phyloP scores from a whole-genome alignment of 495 filamentous ascomycete species.

The Cercophora sp. region DNA sequence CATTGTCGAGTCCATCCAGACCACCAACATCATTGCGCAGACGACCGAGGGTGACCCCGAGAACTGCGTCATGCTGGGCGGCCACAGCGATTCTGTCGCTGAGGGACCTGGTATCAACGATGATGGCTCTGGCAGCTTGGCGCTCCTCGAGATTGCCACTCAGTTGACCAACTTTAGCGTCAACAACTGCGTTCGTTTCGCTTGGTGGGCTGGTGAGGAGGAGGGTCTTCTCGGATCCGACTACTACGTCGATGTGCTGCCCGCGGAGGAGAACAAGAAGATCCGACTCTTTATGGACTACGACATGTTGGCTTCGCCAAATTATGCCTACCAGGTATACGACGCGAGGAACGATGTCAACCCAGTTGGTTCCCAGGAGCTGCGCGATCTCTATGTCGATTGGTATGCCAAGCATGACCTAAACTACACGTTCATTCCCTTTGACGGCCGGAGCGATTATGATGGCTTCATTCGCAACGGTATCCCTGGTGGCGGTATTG shows the following conservation, averaged over 20 bases:
- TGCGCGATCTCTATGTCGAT: conserved; percentile 48
- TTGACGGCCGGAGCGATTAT: conserved; percentile 56
- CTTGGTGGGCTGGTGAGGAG: conserved; percentile 57
- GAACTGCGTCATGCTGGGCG: conserved; percentile 56
- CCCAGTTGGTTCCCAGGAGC: conserved; percentile 45
- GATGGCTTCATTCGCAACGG: conserved; percentile 51
- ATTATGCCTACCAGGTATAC: conserved; percentile 54
- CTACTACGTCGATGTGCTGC: conserved; percentile 49
- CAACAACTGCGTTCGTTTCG: conserved; percentile 55
- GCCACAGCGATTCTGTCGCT: conserved; percentile 51
- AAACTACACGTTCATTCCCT: conserved; percentile 51
- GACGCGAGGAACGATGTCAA: conserved; percentile 42
- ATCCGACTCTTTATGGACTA: conserved; percentile 59
- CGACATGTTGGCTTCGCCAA: conserved; percentile 56
- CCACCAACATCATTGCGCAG: conserved; percentile 53
- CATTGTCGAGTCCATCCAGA: conserved; percentile 40
- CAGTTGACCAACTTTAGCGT: conserved; percentile 46
- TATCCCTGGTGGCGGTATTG: conserved; percentile 54
- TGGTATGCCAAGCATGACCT: conserved; percentile 46
- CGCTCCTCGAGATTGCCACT: conserved; percentile 51
- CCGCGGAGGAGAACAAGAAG: conserved; percentile 47
- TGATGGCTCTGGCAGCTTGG: conserved; percentile 52
- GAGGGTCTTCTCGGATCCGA: conserved; percentile 55
- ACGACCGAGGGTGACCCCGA: conserved; percentile 51
- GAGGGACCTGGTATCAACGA: conserved; percentile 51